Base-by-base conservation (phyloP, 495 filamentous ascomycete species). In the Aspergillus panamensis region DNA sequence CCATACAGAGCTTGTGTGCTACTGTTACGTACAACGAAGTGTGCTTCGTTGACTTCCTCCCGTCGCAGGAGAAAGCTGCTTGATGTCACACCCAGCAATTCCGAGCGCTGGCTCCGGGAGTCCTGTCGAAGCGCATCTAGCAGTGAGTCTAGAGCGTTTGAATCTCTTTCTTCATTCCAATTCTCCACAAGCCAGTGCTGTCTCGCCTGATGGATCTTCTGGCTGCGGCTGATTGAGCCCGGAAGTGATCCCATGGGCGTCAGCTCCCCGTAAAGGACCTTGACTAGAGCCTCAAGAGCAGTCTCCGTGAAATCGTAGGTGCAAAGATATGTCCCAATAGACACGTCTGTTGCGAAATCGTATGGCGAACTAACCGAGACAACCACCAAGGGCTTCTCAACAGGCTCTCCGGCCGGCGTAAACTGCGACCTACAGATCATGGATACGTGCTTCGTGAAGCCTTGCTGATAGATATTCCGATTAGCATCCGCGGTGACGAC, bases 261-360 rank as follows among this genome's bases (percentile, higher is more conserved):
- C 54, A 91, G 75, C 45, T 92, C 89, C 13, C 91, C 91, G 65
- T 89, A 91, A 2, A 96, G 69, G 6, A 88, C 86, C 44, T 91
- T 86, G 30, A 92, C 90, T 8, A 96, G 74, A 2, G 91, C 88
- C 53, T 85, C 83, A 75, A 96, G 82, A 20, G 91, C 91, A 0
- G 89, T 92, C 62, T 96, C 91, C 4, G 91, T 96, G 66, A 94
- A 95, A 74, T 96, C 91, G 65, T 92, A 96, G 0, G 91, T 96
- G 73, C 91, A 96, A 48, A 96, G 79, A 66, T 95, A 96, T 4
- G 91, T 95, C 8, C 87, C 87, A 30, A 96, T 89, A 3, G 85
- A 80, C 51, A 85, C 83, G 59, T 96, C 91, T 84, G 89, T 91
- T n/a, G 90, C 91, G 70, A 96, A 96, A 69, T 96, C 91, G 69